A percentile compares a stretch with the other conserved stretches of the same genome.
Evolutionary conservation across 306 rosid species (phyloP).

Genomic region (Quercus gilva): DNA sequence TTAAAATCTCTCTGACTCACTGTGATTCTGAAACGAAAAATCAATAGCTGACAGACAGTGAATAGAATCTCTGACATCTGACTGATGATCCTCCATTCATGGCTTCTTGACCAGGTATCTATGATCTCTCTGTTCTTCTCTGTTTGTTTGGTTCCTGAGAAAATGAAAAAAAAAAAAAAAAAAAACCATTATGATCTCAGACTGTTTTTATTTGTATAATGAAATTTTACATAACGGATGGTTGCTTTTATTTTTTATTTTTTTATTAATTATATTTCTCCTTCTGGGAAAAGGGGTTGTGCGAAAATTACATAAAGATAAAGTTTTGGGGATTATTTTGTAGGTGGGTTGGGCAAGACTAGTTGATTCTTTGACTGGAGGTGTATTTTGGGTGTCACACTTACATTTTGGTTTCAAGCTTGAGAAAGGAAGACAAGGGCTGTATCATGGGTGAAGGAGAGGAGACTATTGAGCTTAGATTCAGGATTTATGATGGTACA

Average conservation of each 20-base stretch:
- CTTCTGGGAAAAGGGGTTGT: neutral
- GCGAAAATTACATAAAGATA: conserved; percentile 10
- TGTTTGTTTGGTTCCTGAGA: conserved; percentile 21
- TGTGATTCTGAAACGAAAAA: neutral
- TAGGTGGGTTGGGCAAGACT: conserved; percentile 43
- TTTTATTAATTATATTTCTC: neutral
- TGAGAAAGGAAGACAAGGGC: conserved; percentile 25
- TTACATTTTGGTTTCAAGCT: conserved; percentile 28
- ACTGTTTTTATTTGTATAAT: too few species aligned
- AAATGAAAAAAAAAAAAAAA: neutral
- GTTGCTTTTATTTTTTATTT: neutral
- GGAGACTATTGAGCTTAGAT: conserved; percentile 53
- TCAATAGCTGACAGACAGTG: neutral
- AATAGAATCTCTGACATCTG: neutral
- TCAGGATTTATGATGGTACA: conserved; percentile 74
- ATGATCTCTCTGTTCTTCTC: neutral
- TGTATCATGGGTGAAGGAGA: conserved; percentile 53
- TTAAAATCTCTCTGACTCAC: conserved; percentile 1
- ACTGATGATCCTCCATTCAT: conserved; percentile 28
- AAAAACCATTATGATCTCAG: too few species aligned
- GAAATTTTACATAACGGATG: too few species aligned
- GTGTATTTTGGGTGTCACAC: conserved; percentile 21
- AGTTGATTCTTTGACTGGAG: conserved; percentile 19
- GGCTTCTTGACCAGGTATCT: conserved; percentile 44
- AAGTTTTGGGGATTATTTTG: conserved; percentile 16